Evolutionary conservation across 345 rosid species (phyloP), one percentile per base, ranked within the genome.

Genomic region (Reutealis trisperma): DNA sequence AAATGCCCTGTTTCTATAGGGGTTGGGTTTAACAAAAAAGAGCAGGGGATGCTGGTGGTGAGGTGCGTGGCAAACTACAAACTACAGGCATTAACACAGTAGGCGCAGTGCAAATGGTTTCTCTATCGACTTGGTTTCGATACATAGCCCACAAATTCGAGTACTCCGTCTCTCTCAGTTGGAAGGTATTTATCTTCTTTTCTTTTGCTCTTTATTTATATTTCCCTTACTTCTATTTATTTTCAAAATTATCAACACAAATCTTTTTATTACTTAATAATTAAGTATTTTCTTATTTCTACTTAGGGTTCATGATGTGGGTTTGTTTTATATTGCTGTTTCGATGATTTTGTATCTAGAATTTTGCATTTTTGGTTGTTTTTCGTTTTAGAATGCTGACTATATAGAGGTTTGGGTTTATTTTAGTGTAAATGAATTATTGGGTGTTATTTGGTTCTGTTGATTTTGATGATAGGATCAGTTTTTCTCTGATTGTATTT

Each of bases 61-160:
- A 0, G 4, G 41, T 37, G 41, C 41, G 41, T 5, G 6, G 4
- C 6, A 37, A 37, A 37, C 41, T 37, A 37, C 41, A 37, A 37
- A 30, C 70, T n/a, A 13, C 18, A 67, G 25, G 21, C 57, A 11
- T 49, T 27, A 22, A 8, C 27, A 51, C 72, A 12, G 72, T 16
- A 27, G 5, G 41, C 5, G 41, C 41, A 37, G 42, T 14, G 74
- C 75, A 72, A 80, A 94, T 94, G 98, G 90, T 85, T 82, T 88
- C 95, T 72, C 77, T 87, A 59, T 77, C 93, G 79, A 93, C 97
- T 52, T 93, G 95, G 97, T 76, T 80, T 70, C 89, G 97, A 64
- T 93, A 94, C 89, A 11, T 90, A 70, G 86, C 75, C 63, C 83
- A 84, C 86, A 94, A 93, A 82, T 80, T 90, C 67, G 91, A 91